Evolutionary conservation across 176 grass and related monocot genomes (phyloP).

Genomic region (Phoenix roebelenii): DNA sequence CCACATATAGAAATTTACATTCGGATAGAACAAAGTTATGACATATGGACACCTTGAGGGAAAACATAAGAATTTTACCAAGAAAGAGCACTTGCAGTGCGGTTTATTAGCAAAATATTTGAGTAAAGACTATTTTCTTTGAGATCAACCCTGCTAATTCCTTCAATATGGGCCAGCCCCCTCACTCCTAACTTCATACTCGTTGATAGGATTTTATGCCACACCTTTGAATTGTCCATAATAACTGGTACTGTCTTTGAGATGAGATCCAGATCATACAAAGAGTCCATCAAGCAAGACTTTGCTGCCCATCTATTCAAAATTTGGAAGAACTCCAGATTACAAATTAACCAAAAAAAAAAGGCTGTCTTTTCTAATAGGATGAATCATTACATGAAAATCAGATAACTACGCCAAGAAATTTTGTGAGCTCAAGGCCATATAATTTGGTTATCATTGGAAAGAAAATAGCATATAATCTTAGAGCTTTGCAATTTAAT

Average conservation of each 20-base stretch:
- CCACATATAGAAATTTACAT: too few relatives aligned
- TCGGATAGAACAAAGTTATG: too few relatives aligned
- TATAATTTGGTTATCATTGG: too few relatives aligned
- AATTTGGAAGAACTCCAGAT: too few relatives aligned
- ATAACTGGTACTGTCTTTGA: constrained; percentile 59
- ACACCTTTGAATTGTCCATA: constrained; percentile 62
- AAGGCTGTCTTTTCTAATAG: too few relatives aligned
- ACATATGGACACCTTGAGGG: too few relatives aligned
- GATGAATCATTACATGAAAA: too few relatives aligned
- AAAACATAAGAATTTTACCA: constrained; percentile 43
- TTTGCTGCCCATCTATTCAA: constrained; percentile 43
- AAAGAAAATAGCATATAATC: too few relatives aligned
- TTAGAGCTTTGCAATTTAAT: too few relatives aligned
- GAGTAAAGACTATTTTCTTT: constrained; percentile 57
- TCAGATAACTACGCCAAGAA: too few relatives aligned
- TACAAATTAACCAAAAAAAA: too few relatives aligned
- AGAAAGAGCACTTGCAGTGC: constrained; percentile 67
- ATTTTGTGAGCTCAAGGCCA: too few relatives aligned
- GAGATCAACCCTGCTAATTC: constrained; percentile 61
- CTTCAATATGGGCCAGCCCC: constrained; percentile 45
- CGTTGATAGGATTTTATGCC: constrained; percentile 61
- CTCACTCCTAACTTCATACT: constrained; percentile 65
- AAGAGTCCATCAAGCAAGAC: constrained; percentile 71
- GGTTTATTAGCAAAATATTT: constrained; percentile 66
- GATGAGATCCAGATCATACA: constrained; percentile 82